Evolutionary conservation across 2,329 filamentous ascomycete species (phyloP).

Genomic region (Nigrospora sphaerica): DNA sequence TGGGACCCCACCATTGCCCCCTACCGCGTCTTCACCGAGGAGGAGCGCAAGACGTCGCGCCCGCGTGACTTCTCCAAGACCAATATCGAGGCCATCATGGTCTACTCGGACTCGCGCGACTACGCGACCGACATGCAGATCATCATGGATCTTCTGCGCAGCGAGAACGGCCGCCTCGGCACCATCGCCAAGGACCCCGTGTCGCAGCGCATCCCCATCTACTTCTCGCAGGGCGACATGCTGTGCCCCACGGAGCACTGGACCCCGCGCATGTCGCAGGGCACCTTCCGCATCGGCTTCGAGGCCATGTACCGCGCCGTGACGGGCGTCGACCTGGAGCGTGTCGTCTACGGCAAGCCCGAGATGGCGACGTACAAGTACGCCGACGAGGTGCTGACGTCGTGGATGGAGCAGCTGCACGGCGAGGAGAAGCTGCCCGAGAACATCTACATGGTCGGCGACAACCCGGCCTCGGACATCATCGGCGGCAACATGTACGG

Average conservation of each 20-base stretch:
- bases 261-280: conserved; percentile 63
- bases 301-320: conserved; percentile 68
- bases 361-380: conserved; percentile 73
- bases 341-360: conserved; percentile 70
- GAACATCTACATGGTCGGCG: conserved; percentile 72
- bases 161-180: conserved; percentile 58
- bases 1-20: conserved; percentile 64
- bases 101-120: conserved; percentile 68
- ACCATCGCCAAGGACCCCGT: conserved; percentile 61
- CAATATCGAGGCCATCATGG: conserved; percentile 68
- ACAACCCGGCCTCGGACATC: conserved; percentile 69
- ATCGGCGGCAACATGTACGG: conserved; percentile 74
- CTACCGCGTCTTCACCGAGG: conserved; percentile 60
- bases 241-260: conserved; percentile 59
- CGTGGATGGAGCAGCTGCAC: conserved; percentile 72
- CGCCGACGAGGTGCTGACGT: conserved; percentile 64
- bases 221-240: conserved; percentile 45
- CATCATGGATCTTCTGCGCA: conserved; percentile 65
- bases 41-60: conserved; percentile 59
- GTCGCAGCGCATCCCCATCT: conserved; percentile 63
- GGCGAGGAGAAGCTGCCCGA: conserved; percentile 60
- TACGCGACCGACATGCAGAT: conserved; percentile 72
- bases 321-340: conserved; percentile 64
- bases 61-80: conserved; percentile 65
- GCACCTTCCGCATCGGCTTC: conserved; percentile 67